phyloP scores from a whole-genome alignment of 148 eudicot species.

The Camellia granthamiana region DNA sequence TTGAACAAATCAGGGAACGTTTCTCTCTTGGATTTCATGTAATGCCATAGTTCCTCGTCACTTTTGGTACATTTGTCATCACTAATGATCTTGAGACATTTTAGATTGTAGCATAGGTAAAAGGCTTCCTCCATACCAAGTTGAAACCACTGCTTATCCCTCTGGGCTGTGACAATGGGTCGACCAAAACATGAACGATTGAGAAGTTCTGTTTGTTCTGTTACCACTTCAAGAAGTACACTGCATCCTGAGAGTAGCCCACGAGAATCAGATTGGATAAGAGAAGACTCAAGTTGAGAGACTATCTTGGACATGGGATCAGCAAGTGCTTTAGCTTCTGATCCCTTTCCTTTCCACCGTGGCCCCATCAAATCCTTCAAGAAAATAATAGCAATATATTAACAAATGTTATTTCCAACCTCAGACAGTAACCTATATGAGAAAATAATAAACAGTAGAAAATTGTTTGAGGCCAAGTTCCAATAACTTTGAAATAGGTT shows the following conservation, averaged over 20 bases:
- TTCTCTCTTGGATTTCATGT: too few species aligned
- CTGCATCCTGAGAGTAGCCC: constrained; percentile 53
- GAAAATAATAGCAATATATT: background rate
- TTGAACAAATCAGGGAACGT: too few species aligned
- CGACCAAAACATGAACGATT: constrained; percentile 69
- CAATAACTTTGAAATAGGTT: background rate
- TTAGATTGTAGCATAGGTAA: constrained; percentile 43
- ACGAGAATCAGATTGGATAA: constrained; percentile 32
- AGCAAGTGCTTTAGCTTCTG: constrained; percentile 39
- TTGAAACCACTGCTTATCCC: constrained; percentile 60
- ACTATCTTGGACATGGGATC: constrained; percentile 53
- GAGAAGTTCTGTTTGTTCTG: constrained; percentile 49
- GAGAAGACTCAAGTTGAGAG: constrained; percentile 47
- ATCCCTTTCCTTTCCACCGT: constrained; percentile 52
- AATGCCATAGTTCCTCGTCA: too few species aligned
- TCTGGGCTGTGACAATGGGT: constrained; percentile 43
- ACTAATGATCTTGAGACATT: constrained; percentile 45
- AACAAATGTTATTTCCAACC: background rate
- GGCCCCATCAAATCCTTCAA: constrained; percentile 32
- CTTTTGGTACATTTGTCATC: too few species aligned
- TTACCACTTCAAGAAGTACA: constrained; percentile 39
- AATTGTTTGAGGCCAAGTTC: background rate
- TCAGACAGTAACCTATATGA: background rate
- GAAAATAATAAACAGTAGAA: background rate
- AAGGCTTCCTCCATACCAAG: constrained; percentile 61